Base-by-base conservation (phyloP, 169 alveolate species). In the Eimeria praecox region DNA sequence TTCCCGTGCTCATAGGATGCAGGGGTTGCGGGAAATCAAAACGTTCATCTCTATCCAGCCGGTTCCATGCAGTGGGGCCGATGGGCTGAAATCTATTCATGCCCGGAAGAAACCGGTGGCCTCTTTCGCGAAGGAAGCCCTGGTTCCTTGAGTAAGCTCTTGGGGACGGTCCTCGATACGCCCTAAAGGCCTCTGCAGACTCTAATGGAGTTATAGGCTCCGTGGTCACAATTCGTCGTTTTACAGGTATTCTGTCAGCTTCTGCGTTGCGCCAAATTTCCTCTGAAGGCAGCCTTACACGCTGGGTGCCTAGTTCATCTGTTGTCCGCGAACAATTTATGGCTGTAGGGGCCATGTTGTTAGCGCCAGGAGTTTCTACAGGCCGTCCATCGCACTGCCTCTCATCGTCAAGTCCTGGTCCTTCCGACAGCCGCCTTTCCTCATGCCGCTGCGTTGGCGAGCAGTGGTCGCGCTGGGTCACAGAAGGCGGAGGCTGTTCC, bases 211-310 rank as follows among this genome's bases (percentile, higher is more conserved):
- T 52, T 8, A 30, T 2, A 9, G 94, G 83, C 30, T 44, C 94
- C 18, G 82, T 49, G 44, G 94, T 64, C 85, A 87, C 94, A 42
- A 87, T 87, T 64, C 83, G 62, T 30, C 94, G 94, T 3, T 38
- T 62, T 40, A 42, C 83, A 62, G 42, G 35, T 33, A n/a, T 87
- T 62, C 94, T 87, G 80, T 87, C 44, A 38, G 20, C 33, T 85
- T 85, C 75, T 12, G 24, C 52, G 33, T 54, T 87, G 82, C 66
- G 83, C 46, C n/a, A 16, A 87, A 2, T 42, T 12, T 64, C 83
- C 40, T 40, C 83, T 62, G 94, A 87, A 42, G 83, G 30, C 33
- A 46, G 24, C 64, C 85, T 42, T 87, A 30, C 66, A 64, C 30
- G 46, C 16, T 64, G 52, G 62, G 30, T 35, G 33, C 42, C 71